A percentile compares a stretch with the other conserved stretches of the same genome.
These are phyloP conservation scores for Lepiota venenata DNA, from an alignment of 768 basidiomycete genomes.

Conservation along the genomic window DNA sequence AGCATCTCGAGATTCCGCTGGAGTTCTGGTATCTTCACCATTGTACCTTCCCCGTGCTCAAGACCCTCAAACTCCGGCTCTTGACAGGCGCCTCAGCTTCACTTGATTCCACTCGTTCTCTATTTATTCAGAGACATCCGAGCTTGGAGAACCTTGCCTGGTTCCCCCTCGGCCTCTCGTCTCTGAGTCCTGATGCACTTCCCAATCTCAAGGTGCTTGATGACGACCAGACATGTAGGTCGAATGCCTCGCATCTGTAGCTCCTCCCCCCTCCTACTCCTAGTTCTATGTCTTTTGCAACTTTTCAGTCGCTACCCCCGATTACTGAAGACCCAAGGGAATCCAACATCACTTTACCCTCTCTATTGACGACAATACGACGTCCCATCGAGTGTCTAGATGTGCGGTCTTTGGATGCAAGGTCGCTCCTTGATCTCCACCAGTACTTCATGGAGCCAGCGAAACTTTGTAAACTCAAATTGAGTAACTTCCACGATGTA, in stretches of 20 bases:
- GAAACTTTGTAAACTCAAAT: constrained; percentile 28
- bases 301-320: constrained; percentile 7
- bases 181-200: constrained; percentile 30
- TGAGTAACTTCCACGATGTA: constrained; percentile 27
- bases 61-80: constrained; percentile 36
- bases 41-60: constrained; percentile 37
- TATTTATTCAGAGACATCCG: constrained; percentile 43
- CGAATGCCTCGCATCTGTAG: constrained; percentile 26
- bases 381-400: constrained; percentile 35
- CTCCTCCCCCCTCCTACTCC: constrained; percentile 15
- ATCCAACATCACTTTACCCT: neutral
- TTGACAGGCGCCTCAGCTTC: constrained; percentile 34
- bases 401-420: constrained; percentile 26
- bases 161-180: constrained; percentile 36
- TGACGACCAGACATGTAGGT: constrained; percentile 31
- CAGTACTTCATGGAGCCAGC: constrained; percentile 22
- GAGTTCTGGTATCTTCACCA: constrained; percentile 36
- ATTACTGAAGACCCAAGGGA: constrained; percentile 9
- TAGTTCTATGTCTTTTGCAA: constrained; percentile 7
- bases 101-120: constrained; percentile 31
- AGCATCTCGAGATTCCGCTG: constrained; percentile 45
- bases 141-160: constrained; percentile 43
- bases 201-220: constrained; percentile 38
- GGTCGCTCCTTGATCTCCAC: constrained; percentile 25
- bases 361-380: constrained; percentile 9